Percentiles rank a stretch among this genome's conserved stretches.
Evolutionary conservation across 768 basidiomycete genomes (phyloP).

Genomic region (Mrakia hoshinonis): DNA sequence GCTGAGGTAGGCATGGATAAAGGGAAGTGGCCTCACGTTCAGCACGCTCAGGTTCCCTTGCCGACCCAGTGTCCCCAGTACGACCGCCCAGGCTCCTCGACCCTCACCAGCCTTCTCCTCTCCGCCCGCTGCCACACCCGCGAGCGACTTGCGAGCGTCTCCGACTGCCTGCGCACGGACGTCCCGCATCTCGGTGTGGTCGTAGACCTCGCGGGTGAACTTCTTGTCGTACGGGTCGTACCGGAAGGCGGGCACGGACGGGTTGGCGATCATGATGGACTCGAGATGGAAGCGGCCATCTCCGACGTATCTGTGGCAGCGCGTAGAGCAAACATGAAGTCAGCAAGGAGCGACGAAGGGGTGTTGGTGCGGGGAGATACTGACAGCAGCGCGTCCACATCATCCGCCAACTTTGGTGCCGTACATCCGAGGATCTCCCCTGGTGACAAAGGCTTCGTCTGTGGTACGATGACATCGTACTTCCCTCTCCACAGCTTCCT

Average conservation of each 20-base stretch:
- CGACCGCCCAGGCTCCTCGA: constrained; percentile 66
- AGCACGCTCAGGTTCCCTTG: constrained; percentile 89
- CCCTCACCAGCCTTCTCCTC: constrained; percentile 33
- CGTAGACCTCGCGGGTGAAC: constrained; percentile 81
- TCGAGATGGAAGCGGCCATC: constrained; percentile 98
- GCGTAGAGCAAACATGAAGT: not conserved
- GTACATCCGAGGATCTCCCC: constrained; percentile 97
- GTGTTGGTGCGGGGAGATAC: not conserved
- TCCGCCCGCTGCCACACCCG: constrained; percentile 32
- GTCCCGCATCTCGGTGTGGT: constrained; percentile 75
- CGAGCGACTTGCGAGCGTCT: constrained; percentile 60
- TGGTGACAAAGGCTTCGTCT: constrained; percentile 83
- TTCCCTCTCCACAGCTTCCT: constrained; percentile 41
- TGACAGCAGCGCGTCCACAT: constrained; percentile 85
- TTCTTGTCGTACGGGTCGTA: constrained; percentile 99
- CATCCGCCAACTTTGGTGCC: constrained; percentile 60
- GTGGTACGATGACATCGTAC: constrained; percentile 57
- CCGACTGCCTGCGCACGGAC: constrained; percentile 67
- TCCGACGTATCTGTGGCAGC: constrained; percentile 67
- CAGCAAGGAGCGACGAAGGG: not conserved
- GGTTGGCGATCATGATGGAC: constrained; percentile 99
- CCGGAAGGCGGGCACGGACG: constrained; percentile 82
- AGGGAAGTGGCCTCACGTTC: constrained; percentile 47
- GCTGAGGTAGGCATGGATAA: not conserved
- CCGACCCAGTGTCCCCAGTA: constrained; percentile 86